These are phyloP conservation scores for Saturnispora zaruensis DNA, from an alignment of 805 yeast genomes.

Conservation along the genomic window DNA sequence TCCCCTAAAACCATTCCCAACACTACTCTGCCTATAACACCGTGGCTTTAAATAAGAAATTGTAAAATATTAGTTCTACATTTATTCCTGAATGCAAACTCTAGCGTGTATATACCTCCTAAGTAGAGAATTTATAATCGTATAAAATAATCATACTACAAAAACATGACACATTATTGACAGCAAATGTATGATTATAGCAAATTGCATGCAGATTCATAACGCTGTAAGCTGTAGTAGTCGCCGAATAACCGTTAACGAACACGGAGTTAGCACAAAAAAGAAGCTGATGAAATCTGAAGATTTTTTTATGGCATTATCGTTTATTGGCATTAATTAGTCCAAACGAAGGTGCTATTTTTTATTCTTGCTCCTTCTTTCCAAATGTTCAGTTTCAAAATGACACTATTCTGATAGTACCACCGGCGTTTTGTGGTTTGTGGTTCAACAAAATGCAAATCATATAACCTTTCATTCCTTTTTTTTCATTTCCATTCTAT, in stretches of 20 bases:
- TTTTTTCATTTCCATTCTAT: slow-evolving; percentile 14
- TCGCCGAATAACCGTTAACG: background rate
- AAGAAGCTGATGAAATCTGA: background rate
- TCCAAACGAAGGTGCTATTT: background rate
- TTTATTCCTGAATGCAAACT: too few relatives aligned
- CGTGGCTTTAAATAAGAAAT: too few relatives aligned
- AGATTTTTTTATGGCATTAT: background rate
- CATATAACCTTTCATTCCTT: slow-evolving; percentile 12
- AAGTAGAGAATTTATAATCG: background rate
- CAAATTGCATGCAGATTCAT: background rate
- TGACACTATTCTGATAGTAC: background rate
- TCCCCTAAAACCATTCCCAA: too few relatives aligned
- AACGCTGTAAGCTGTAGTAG: background rate
- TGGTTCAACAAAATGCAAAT: background rate
- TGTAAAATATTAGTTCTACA: too few relatives aligned
- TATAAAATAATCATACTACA: background rate
- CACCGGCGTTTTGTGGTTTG: background rate
- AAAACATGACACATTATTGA: background rate
- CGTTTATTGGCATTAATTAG: background rate
- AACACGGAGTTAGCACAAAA: background rate
- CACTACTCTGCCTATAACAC: too few relatives aligned
- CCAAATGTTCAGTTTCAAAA: background rate
- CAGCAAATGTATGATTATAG: background rate
- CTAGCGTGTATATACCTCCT: too few relatives aligned
- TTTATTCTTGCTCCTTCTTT: background rate